Evolutionary conservation across 345 rosid genomes (phyloP).

Genomic region (Sapria himalayana): DNA sequence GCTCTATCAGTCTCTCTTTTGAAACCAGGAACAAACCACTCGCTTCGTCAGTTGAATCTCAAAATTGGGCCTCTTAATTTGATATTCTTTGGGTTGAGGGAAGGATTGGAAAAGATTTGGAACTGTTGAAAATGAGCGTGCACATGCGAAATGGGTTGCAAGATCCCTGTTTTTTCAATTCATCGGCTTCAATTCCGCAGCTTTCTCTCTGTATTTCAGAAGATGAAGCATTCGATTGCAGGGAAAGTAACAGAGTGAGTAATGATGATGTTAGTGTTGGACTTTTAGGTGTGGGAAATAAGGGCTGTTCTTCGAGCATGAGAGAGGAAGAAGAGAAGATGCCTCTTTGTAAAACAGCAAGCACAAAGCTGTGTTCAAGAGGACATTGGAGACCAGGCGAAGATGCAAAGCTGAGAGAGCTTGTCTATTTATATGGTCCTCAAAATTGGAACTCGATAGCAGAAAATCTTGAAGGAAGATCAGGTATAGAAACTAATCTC

Average conservation of each 20-base stretch:
- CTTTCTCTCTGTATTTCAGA: too few relatives aligned
- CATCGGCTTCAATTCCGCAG: too few relatives aligned
- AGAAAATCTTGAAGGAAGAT: slow-evolving; percentile 71
- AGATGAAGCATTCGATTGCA: slow-evolving; percentile 10
- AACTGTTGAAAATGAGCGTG: too few relatives aligned
- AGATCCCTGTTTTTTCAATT: too few relatives aligned
- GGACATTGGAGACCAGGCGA: slow-evolving; percentile 96
- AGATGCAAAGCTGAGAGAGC: slow-evolving; percentile 64
- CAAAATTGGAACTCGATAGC: slow-evolving; percentile 94
- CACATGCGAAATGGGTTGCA: too few relatives aligned
- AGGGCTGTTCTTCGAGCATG: slow-evolving; percentile 10
- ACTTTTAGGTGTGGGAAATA: slow-evolving; percentile 9
- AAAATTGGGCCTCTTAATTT: too few relatives aligned
- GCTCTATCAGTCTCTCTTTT: too few relatives aligned
- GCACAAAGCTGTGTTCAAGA: slow-evolving; percentile 33
- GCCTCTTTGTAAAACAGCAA: slow-evolving; percentile 15
- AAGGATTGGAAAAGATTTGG: too few relatives aligned
- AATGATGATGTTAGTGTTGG: slow-evolving; percentile 10
- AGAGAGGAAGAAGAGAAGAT: slow-evolving; percentile 12
- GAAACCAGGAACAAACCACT: too few relatives aligned
- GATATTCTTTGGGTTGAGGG: too few relatives aligned
- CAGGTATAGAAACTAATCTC: slow-evolving; percentile 22
- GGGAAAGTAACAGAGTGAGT: slow-evolving; percentile 11
- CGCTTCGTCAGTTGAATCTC: too few relatives aligned
- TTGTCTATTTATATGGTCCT: slow-evolving; percentile 59